Evolutionary conservation across 1,284 basidiomycete species (phyloP).

Genomic region (Pascua sp.): DNA sequence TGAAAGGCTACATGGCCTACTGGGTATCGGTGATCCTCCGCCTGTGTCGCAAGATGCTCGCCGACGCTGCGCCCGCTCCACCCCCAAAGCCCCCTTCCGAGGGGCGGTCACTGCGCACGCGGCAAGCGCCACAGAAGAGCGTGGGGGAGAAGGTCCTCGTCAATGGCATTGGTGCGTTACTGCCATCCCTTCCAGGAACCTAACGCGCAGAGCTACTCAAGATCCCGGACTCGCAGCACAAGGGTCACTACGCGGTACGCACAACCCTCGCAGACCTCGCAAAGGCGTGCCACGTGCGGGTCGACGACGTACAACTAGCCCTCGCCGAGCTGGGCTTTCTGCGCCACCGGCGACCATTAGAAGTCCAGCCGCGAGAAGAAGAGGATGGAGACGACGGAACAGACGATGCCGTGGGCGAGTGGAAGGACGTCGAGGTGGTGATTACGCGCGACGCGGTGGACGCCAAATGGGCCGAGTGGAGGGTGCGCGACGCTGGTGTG

Average conservation of each 20-base stretch:
- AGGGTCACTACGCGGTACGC: slow-evolving; percentile 51
- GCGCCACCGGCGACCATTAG: slow-evolving; percentile 38
- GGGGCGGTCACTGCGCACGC: slow-evolving; percentile 19
- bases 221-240: neutral
- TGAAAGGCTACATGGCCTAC: slow-evolving; percentile 84
- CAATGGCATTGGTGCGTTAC: slow-evolving; percentile 25
- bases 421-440: slow-evolving; percentile 49
- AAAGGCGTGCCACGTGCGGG: slow-evolving; percentile 70
- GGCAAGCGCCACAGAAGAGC: slow-evolving; percentile 8
- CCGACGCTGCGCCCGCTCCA: slow-evolving; percentile 1
- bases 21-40: slow-evolving; percentile 84
- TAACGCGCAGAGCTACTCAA: slow-evolving; percentile 8
- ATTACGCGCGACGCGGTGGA: slow-evolving; percentile 72
- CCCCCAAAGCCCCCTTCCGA: slow-evolving; percentile 2
- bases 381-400: slow-evolving; percentile 25
- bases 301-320: slow-evolving; percentile 83
- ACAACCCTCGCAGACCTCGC: slow-evolving; percentile 72
- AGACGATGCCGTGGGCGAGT: slow-evolving; percentile 35
- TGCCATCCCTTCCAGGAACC: slow-evolving; percentile 3
- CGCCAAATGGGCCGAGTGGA: slow-evolving; percentile 33
- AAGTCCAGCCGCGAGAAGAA: slow-evolving; percentile 12
- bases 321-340: slow-evolving; percentile 82
- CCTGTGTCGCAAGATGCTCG: slow-evolving; percentile 63
- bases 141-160: slow-evolving; percentile 14
- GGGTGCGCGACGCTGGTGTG: slow-evolving; percentile 36